Evolutionary conservation across 2,329 filamentous ascomycete genomes (phyloP), one percentile per base, ranked within the genome.

Genomic region (Clonostachys solani): DNA sequence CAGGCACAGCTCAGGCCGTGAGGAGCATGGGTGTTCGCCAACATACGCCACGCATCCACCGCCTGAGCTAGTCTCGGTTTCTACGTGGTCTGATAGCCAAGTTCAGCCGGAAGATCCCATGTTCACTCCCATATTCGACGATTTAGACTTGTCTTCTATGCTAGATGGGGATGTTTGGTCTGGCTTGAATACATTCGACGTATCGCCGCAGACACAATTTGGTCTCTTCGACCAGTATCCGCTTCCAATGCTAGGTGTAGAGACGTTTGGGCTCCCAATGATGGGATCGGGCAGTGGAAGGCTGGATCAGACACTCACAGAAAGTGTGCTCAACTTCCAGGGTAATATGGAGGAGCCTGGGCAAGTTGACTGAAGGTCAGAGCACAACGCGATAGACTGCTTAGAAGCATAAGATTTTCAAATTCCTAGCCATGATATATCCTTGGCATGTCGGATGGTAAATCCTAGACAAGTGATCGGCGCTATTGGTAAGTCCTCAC

Each of bases 281-380:
- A 18, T 33, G 23, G 41, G 45, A 29, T 29, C 23, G 10, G 33
- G 43, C 16, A 12, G 44, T 23, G 35, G 40, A 40, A 44, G 49
- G 23, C 40, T 15, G 6, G 51, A 52, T 17, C 43, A 19, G 6
- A 48, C 47, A 6, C 34, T 51, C 15, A 51, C 51, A 33, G 51
- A 52, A 17, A 52, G 51, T 15, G 51, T 52, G 12, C 42, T 51
- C n/a, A 52, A 52, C 33, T 52, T 51, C 36, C 47, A 46, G 13
- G 51, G 50, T 12, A 47, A 23, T 13, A 38, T 50, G 45, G 49
- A 50, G 36, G 41, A 49, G 45, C 10, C 46, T 13, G 6, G 15
- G 16, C 42, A 40, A 34, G 19, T 17, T 9, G 23, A 29, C 9
- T 29, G 9, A 10, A 2, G 8, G 23, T 29, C 10, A 29, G 23